Base-by-base conservation (phyloP, 371 early-diverging fungal genomes). In the Saksenaea vasiformis region DNA sequence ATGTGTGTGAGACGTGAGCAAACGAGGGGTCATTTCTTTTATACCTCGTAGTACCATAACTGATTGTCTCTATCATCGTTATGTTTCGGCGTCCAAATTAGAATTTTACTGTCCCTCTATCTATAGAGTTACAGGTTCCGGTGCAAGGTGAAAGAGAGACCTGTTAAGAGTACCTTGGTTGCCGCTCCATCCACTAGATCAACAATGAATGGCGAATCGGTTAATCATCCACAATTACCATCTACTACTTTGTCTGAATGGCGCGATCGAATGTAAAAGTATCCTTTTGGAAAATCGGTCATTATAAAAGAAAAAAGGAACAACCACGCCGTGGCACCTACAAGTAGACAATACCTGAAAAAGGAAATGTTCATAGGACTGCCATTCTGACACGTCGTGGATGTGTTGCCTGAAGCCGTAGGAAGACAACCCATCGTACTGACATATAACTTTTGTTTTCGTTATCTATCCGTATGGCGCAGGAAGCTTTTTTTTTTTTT, bases 21-120 rank as follows among this genome's bases (percentile, higher is more conserved):
- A 15, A 1, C 15, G 38, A 31, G 26, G 56, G 41, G 17, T 34
- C 11, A 38, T 1, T 39, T 7, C 27, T n/a, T 36, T 22, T 26
- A 10, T 77, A 77, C 72, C 68, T 76, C 71, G 27, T 77, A 77
- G 62, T 77, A 79, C 79, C 79, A 82, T 5, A 82, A 59, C 47
- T 82, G 82, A 41, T 79, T 82, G 13, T 78, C 82, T 58, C 82
- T 66, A 44, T 78, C 82, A 9, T 75, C 69, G 51, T 77, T 75
- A 31, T 77, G 72, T 27, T 82, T 82, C 0, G 79, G 79, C 54
- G 77, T 68, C 79, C 79, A 79, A 51, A 82, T 66, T 10, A 82
- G 47, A 41, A 80, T 70, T 54, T 80, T 80, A 26, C 67, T 70
- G 54, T 80, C 80, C 28, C 71, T 77, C 80, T 80, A 62, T 24